phyloP scores from a whole-genome alignment of 805 yeast genomes.

The Sugiyamaella chiloensis region DNA sequence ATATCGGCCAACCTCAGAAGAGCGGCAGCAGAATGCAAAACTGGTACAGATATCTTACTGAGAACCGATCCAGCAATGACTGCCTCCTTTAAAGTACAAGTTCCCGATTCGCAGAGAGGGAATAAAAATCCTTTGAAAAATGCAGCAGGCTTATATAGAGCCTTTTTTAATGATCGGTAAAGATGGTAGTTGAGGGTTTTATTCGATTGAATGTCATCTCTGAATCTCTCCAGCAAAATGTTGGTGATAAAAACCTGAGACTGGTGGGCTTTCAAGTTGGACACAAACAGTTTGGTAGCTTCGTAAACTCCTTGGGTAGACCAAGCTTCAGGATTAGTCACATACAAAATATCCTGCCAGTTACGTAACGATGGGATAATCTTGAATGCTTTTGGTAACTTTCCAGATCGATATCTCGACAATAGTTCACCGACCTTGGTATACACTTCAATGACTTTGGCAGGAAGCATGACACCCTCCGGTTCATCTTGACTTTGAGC shows the following conservation, averaged over 20 bases:
- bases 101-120: slow-evolving; percentile 80
- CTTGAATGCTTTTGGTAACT: slow-evolving; percentile 93
- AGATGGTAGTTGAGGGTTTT: slow-evolving; percentile 82
- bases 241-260: slow-evolving; percentile 76
- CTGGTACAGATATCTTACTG: slow-evolving; percentile 87
- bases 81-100: slow-evolving; percentile 88
- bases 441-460: slow-evolving; percentile 93
- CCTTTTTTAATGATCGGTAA: slow-evolving; percentile 86
- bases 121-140: slow-evolving; percentile 94
- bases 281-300: slow-evolving; percentile 90
- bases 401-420: slow-evolving; percentile 90
- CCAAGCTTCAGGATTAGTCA: slow-evolving; percentile 91
- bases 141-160: slow-evolving; percentile 95
- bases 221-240: slow-evolving; percentile 39
- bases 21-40: slow-evolving; percentile 94
- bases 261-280: slow-evolving; percentile 81
- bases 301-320: slow-evolving; percentile 93
- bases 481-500: slow-evolving; percentile 35
- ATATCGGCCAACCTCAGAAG: slow-evolving; percentile 75
- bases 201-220: slow-evolving; percentile 38
- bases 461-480: slow-evolving; percentile 81
- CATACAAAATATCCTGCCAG: slow-evolving; percentile 94
- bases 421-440: slow-evolving; percentile 85
- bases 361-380: slow-evolving; percentile 88
- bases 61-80: slow-evolving; percentile 91